Percentiles rank a stretch among this genome's conserved stretches.
Evolutionary conservation across 805 yeast genomes (phyloP).

Genomic region (Candida railenensis): DNA sequence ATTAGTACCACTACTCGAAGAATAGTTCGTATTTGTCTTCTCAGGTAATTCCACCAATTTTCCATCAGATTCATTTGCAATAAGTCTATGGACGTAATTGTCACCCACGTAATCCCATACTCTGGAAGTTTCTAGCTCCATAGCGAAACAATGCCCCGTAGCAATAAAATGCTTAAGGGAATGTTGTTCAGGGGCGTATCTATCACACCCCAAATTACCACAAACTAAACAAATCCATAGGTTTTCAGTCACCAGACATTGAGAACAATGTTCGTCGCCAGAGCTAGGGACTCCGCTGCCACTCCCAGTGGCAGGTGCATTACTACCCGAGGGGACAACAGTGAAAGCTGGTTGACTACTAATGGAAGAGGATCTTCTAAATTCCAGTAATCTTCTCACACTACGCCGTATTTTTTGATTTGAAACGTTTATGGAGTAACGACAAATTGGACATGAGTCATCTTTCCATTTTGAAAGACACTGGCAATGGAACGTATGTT

Average conservation of each 20-base stretch:
- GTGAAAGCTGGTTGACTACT: neutral
- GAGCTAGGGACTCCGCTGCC: conserved; percentile 14
- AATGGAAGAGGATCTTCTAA: conserved; percentile 6
- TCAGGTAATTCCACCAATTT: conserved; percentile 75
- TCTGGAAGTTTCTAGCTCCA: conserved; percentile 80
- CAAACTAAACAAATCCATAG: conserved; percentile 89
- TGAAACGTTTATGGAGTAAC: conserved; percentile 60
- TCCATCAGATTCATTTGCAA: conserved; percentile 86
- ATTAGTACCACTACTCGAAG: conserved; percentile 4
- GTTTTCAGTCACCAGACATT: conserved; percentile 59
- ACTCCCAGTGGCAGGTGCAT: neutral
- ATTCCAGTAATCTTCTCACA: conserved; percentile 32
- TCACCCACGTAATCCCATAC: conserved; percentile 97
- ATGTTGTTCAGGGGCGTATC: conserved; percentile 78
- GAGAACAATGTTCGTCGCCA: conserved; percentile 40
- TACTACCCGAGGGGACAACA: neutral
- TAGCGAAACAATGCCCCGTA: conserved; percentile 85
- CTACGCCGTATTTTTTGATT: conserved; percentile 33
- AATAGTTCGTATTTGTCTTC: conserved; percentile 16
- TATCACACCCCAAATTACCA: conserved; percentile 89
- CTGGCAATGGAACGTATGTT: conserved; percentile 88
- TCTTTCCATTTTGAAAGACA: conserved; percentile 88
- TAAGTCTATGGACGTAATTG: conserved; percentile 80
- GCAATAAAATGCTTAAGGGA: conserved; percentile 77
- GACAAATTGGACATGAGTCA: conserved; percentile 87